Base-by-base conservation (phyloP, 2,329 filamentous ascomycete genomes). In the Colletotrichum sp. region DNA sequence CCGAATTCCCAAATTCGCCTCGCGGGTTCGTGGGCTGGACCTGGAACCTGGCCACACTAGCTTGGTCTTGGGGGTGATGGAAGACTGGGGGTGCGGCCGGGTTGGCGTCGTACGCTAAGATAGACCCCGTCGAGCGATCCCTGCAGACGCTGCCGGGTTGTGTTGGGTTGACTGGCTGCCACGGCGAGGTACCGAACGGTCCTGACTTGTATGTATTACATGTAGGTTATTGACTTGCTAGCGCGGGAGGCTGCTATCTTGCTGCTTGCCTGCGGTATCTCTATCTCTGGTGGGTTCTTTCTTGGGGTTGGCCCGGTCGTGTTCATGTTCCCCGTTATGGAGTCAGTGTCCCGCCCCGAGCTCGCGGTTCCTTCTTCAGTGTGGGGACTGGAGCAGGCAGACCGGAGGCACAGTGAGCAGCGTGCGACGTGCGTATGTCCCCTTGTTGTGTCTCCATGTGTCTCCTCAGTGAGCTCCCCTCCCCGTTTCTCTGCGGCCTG, bases 11-110 rank as follows among this genome's bases (percentile, higher is more conserved):
- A 26, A 44, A 44, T 72, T 69, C 57, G 49, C 68, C 70, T 76
- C 28, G 49, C 26, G 49, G 39, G 59, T 69, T 74, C 70, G 64
- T 52, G 64, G 65, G 64, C 73, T 75, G 68, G 70, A 76, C 70
- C 74, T 55, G 70, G 70, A 52, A 24, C 44, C 44, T 68, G 32
- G 73, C 64, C n/a, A 24, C 44, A 52, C 44, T 52, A 52, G 44
- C 57, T 36, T 36, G 30, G 57, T 32, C 73, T 64, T 73, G 63
- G 70, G 63, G 69, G 52, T 55, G 60, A 68, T 62, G 69, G 70
- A 36, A 59, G 71, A 73, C 44, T 44, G 70, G 55, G 68, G 36
- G 15, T 59, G 55, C 24, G 55, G 55, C 21, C 24, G 26, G 55
- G 55, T 16, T 26, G 64, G 70, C 30, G 63, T 59, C 30, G 49